A percentile compares a stretch with the other conserved stretches of the same genome.
phyloP scores from a whole-genome alignment of 768 basidiomycete genomes.

The Podaxis sp. region DNA sequence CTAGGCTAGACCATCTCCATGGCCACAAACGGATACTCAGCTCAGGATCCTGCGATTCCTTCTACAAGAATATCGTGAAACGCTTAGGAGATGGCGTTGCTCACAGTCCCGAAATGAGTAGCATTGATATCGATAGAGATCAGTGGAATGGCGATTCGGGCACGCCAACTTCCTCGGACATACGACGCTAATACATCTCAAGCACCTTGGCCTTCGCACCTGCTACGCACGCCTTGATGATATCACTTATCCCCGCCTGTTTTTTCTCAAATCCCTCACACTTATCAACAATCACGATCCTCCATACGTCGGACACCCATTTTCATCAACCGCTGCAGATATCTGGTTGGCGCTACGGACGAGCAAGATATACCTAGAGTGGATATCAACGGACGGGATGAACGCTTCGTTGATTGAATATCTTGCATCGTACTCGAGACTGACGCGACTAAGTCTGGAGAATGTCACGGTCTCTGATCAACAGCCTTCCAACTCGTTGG shows the following conservation, averaged over 20 bases:
- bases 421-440: not conserved
- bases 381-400: conserved; percentile 1
- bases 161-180: not conserved
- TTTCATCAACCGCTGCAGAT: not conserved
- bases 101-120: conserved; percentile 7
- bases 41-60: conserved; percentile 3
- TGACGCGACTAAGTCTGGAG: not conserved
- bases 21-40: conserved; percentile 3
- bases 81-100: not conserved
- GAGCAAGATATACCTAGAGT: conserved; percentile 2
- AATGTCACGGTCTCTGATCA: not conserved
- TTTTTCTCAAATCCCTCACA: conserved; percentile 2
- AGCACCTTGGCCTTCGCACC: conserved; percentile 3
- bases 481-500: not conserved
- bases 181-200: conserved; percentile 1
- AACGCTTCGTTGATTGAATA: conserved; percentile 2
- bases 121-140: conserved; percentile 3
- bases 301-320: not conserved
- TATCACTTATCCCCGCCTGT: conserved; percentile 4
- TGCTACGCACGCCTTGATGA: conserved; percentile 3
- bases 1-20: not conserved
- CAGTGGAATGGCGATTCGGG: not conserved
- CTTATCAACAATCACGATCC: not conserved
- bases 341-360: conserved; percentile 1
- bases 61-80: conserved; percentile 1